Percentiles rank a stretch among this genome's conserved stretches.
phyloP scores from a whole-genome alignment of 1,284 basidiomycete species.

The Rhodotorula sp. region DNA sequence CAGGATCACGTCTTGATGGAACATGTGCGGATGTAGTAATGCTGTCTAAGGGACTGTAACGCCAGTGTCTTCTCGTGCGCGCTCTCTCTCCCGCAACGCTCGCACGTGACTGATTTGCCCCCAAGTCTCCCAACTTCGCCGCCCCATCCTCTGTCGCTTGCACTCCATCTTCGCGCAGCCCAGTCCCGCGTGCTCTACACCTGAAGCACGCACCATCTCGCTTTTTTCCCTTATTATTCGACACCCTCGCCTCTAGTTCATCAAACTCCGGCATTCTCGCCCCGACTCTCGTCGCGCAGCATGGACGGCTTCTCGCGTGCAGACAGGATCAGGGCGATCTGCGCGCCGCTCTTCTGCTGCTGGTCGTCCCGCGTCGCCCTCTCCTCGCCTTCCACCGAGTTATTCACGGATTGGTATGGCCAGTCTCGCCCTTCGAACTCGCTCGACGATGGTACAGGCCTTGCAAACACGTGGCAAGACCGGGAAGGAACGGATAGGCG shows the following conservation, averaged over 20 bases:
- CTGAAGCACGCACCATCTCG: too few species aligned
- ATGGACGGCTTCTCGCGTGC: constrained; percentile 35
- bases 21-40: background rate
- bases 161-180: too few species aligned
- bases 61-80: background rate
- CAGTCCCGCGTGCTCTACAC: too few species aligned
- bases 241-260: too few species aligned
- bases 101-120: background rate
- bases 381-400: constrained; percentile 19
- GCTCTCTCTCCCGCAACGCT: background rate
- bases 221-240: too few species aligned
- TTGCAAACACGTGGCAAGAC: background rate
- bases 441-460: background rate
- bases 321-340: constrained; percentile 26
- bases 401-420: constrained; percentile 7
- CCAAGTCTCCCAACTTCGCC: background rate
- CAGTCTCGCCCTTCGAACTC: constrained; percentile 4
- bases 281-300: too few species aligned
- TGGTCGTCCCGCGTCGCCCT: constrained; percentile 7
- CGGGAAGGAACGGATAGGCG: background rate
- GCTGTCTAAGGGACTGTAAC: background rate
- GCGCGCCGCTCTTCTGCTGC: constrained; percentile 29
- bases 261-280: background rate
- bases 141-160: background rate
- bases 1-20: constrained; percentile 5